A percentile compares a stretch with the other conserved stretches of the same genome.
These are phyloP conservation scores for Cymbidium sinense DNA, from an alignment of 106 monocot genomes.

Conservation along the genomic window DNA sequence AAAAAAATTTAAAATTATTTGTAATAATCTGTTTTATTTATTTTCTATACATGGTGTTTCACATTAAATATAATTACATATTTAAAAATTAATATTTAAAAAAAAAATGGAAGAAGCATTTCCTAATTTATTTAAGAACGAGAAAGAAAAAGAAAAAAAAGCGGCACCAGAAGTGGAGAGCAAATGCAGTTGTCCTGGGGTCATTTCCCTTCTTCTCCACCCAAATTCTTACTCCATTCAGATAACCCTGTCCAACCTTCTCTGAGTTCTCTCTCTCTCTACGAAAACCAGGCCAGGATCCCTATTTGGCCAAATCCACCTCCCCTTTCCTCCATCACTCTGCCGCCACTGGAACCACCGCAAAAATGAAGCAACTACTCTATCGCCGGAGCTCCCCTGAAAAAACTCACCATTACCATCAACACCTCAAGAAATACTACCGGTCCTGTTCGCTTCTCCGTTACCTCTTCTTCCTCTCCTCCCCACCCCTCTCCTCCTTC, in stretches of 20 bases:
- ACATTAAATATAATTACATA: no score
- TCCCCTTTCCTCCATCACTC: neutral
- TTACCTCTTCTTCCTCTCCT: conserved; percentile 42
- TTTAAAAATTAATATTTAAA: no score
- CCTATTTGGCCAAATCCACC: neutral
- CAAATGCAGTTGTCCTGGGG: neutral
- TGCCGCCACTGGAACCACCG: conserved; percentile 5
- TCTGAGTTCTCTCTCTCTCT: neutral
- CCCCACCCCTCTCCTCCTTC: conserved; percentile 8
- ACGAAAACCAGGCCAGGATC: no score
- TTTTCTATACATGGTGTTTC: no score
- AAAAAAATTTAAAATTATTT: no score
- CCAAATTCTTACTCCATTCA: conserved; percentile 7
- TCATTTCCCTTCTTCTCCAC: conserved; percentile 14
- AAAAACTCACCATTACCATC: conserved; percentile 10
- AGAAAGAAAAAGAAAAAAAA: no score
- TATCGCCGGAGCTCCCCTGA: conserved; percentile 10
- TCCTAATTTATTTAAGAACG: no score
- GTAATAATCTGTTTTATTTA: no score
- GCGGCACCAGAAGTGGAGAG: no score
- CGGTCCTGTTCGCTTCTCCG: conserved; percentile 32
- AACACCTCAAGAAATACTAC: conserved; percentile 27
- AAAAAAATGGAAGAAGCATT: no score
- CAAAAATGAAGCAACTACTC: conserved; percentile 21
- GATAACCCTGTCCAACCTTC: conserved; percentile 10